Evolutionary conservation across 352 stramenopile genomes (phyloP).

Genomic region (Phytophthora citrophthora): DNA sequence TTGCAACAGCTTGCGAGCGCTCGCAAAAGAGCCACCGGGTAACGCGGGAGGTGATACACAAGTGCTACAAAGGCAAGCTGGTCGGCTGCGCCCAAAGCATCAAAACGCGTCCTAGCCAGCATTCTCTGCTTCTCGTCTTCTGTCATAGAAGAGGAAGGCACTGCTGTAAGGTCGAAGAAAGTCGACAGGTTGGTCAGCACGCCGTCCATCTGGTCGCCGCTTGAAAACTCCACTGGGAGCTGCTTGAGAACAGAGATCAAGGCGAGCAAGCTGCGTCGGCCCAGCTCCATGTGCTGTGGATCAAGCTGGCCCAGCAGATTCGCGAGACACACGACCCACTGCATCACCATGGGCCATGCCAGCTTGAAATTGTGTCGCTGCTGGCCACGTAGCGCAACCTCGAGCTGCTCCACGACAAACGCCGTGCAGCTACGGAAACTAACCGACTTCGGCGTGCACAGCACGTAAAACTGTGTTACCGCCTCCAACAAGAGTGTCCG

Average conservation of each 20-base stretch:
- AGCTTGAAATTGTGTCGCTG: conserved; percentile 32
- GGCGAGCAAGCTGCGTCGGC: conserved; percentile 60
- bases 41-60: conserved; percentile 77
- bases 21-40: conserved; percentile 71
- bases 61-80: conserved; percentile 78
- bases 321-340: conserved; percentile 78
- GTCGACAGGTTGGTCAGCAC: conserved; percentile 63
- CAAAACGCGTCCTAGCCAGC: conserved; percentile 52
- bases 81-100: conserved; percentile 50
- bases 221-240: conserved; percentile 58
- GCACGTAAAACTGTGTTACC: conserved; percentile 73
- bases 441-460: conserved; percentile 70
- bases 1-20: conserved; percentile 82
- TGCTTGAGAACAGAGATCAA: conserved; percentile 85
- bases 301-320: conserved; percentile 66
- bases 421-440: conserved; percentile 77
- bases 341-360: conserved; percentile 66
- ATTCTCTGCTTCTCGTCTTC: conserved; percentile 33
- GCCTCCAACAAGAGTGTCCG: conserved; percentile 54
- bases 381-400: conserved; percentile 42
- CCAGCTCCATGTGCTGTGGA: conserved; percentile 63
- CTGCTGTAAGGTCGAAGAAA: conserved; percentile 66
- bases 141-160: conserved; percentile 29
- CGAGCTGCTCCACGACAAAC: conserved; percentile 73
- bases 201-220: conserved; percentile 51